Base-by-base conservation (phyloP, 352 stramenopile genomes). In the Pythium graminicola region DNA sequence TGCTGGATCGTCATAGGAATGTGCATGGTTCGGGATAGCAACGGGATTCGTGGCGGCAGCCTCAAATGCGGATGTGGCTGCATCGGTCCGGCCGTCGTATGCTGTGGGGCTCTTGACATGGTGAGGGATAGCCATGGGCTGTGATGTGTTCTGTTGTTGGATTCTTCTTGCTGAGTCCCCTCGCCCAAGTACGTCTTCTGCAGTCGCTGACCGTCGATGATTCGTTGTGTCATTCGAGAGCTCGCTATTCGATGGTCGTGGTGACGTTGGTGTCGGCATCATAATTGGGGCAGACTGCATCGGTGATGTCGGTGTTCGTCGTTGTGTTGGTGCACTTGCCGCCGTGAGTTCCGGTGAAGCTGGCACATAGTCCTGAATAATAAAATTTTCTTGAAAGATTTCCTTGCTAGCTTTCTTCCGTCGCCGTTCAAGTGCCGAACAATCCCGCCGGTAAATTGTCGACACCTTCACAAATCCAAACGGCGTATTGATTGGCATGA, bases 351-450 rank as follows among this genome's bases (percentile, higher is more conserved):
- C 69, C 0, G 82, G 80, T 0, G 81, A 89, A 0, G 64, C 67
- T 0, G 83, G 80, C 6, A 93, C 81, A 57, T 93, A 93, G 44
- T 93, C 81, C 35, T 90, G 78, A 46, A 93, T 93, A 54, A 93
- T 91, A 31, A 73, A 81, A 41, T 90, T 84, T 36, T 86, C 68
- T 28, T 88, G 68, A 35, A 90, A 85, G 28, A 88, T 73, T 33
- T 70, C 60, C 6, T 77, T 62, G 27, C 31, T 58, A 20, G 54
- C 53, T 16, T 53, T 47, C 17, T 75, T 70, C 14, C 73, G 65
- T 44, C 49, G 51, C 32, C 73, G 59, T 17, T 60, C 72, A 9
- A 85, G 64, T 16, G 67, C 58, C 20, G 81, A 69, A 33, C 70
- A 85, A 40, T 88, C 69, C 6, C 66, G 67, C 35, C 81, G 79